Evolutionary conservation across 345 rosid species (phyloP).

Genomic region (Excoecaria agallocha): DNA sequence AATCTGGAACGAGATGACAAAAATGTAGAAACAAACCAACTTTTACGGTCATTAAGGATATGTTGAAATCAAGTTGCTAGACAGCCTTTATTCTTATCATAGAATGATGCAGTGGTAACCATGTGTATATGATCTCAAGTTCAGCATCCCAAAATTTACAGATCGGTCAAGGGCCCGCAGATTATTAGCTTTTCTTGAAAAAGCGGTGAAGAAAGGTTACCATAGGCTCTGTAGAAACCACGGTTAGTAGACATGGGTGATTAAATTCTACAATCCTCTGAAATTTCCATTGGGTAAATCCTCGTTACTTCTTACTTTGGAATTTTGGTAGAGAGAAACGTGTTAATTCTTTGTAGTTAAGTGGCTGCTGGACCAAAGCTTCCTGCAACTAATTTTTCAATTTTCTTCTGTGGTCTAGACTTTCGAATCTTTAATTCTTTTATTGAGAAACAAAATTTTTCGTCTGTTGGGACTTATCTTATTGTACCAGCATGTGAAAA

Average conservation of each 20-base stretch:
- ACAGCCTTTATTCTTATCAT: not conserved
- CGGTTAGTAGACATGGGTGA: not conserved
- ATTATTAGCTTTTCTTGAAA: not conserved
- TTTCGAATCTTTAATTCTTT: constrained; percentile 3
- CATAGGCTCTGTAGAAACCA: constrained; percentile 12
- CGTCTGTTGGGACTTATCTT: not conserved
- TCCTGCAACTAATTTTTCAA: constrained; percentile 10
- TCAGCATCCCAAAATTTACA: not conserved
- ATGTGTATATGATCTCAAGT: not conserved
- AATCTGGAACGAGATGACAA: constrained; percentile 38
- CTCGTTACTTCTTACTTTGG: constrained; percentile 37
- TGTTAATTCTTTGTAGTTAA: constrained; percentile 35
- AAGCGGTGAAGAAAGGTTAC: not conserved
- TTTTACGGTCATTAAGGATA: constrained; percentile 1
- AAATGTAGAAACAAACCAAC: not conserved
- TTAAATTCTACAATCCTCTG: constrained; percentile 7
- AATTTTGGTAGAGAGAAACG: constrained; percentile 28
- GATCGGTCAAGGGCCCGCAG: not conserved
- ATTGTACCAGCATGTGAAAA: not conserved
- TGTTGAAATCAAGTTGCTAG: not conserved
- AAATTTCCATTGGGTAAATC: constrained; percentile 33
- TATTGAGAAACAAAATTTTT: not conserved
- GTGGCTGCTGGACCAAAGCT: constrained; percentile 13
- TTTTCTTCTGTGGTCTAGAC: not conserved
- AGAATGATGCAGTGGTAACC: not conserved